A percentile compares a stretch with the other conserved stretches of the same genome.
Evolutionary conservation across 2,329 filamentous ascomycete genomes (phyloP).

Genomic region (Dactylella cylindrospora): DNA sequence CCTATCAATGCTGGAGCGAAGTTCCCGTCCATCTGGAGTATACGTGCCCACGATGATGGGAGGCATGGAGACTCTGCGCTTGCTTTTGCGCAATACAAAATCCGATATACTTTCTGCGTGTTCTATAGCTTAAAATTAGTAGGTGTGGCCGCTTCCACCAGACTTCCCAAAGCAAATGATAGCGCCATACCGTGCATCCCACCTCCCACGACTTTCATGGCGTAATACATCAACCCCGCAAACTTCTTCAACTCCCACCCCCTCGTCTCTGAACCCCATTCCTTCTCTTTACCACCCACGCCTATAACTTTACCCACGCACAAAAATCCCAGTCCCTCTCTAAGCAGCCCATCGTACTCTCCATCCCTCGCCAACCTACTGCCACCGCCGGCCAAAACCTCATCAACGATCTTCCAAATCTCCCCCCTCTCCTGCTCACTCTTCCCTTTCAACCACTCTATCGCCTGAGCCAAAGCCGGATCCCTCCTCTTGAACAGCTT

Average conservation of each 20-base stretch:
- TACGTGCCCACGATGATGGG: constrained; percentile 10
- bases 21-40: constrained; percentile 1
- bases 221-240: constrained; percentile 20
- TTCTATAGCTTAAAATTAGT: constrained; percentile 5
- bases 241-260: constrained; percentile 36
- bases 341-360: neutral
- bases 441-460: neutral
- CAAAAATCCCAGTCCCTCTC: neutral
- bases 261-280: constrained; percentile 3
- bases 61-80: neutral
- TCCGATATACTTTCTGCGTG: constrained; percentile 22
- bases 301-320: neutral
- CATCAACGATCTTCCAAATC: neutral
- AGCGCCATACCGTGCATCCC: neutral
- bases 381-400: neutral
- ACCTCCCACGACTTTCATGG: constrained; percentile 7
- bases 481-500: constrained; percentile 2
- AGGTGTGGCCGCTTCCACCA: too few species aligned
- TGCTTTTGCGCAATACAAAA: constrained; percentile 1
- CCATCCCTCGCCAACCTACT: neutral
- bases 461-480: neutral
- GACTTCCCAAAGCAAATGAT: neutral
- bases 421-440: neutral
- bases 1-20: constrained; percentile 3
- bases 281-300: neutral